These are phyloP conservation scores for Mucor racemosus DNA, from an alignment of 371 early-diverging fungal species.

Conservation along the genomic window DNA sequence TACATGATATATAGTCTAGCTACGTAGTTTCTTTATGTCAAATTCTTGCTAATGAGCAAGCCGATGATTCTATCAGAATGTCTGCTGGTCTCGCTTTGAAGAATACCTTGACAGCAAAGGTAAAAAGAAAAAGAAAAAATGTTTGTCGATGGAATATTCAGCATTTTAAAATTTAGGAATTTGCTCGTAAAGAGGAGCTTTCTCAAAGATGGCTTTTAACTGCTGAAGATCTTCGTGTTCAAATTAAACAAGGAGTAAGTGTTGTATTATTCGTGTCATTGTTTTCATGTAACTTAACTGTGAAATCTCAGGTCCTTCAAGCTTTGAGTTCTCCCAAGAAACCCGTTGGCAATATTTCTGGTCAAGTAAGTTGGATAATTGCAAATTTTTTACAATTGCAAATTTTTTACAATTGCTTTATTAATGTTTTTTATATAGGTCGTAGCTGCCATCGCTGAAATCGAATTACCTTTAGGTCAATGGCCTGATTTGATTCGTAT, in stretches of 20 bases:
- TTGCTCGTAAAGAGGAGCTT: constrained; percentile 67
- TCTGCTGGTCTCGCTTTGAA: constrained; percentile 92
- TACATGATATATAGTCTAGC: constrained; percentile 57
- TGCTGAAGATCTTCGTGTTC: constrained; percentile 50
- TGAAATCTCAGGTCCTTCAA: constrained; percentile 59
- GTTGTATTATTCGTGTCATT: not conserved
- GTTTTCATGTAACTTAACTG: not conserved
- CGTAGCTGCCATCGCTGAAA: constrained; percentile 88
- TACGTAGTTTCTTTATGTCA: constrained; percentile 79
- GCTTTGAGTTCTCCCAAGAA: constrained; percentile 72
- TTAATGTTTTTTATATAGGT: constrained; percentile 43
- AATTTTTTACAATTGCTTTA: too few species aligned
- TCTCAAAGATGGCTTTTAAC: constrained; percentile 75
- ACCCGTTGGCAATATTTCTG: constrained; percentile 74
- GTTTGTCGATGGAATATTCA: not conserved
- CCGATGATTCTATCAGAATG: constrained; percentile 64
- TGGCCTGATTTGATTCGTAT: constrained; percentile 87
- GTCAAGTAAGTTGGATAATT: constrained; percentile 54
- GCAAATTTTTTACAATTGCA: too few species aligned
- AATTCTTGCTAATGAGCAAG: constrained; percentile 81
- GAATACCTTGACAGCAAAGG: constrained; percentile 88
- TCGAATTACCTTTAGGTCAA: constrained; percentile 83
- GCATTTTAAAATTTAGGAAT: constrained; percentile 56
- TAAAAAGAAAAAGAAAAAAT: constrained; percentile 30
- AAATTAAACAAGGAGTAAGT: constrained; percentile 64